phyloP scores from a whole-genome alignment of 2,329 filamentous ascomycete species.

The Colletotrichum coccodes region DNA sequence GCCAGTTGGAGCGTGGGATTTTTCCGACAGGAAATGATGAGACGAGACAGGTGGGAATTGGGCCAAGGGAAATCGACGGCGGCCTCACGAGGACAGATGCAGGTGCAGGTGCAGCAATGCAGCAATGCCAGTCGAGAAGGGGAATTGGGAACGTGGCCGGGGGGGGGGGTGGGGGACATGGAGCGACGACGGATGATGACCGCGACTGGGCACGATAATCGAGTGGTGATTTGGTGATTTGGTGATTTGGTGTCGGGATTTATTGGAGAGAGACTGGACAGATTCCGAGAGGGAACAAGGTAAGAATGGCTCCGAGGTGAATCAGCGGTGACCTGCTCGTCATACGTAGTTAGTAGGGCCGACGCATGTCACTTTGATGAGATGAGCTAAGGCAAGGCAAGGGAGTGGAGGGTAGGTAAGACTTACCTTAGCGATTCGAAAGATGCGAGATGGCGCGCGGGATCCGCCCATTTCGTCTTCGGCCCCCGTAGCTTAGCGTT shows the following conservation, averaged over 20 bases:
- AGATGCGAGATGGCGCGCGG: conserved; percentile 24
- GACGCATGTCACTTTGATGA: conserved; percentile 21
- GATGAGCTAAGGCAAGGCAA: conserved; percentile 19
- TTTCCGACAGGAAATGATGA: background rate
- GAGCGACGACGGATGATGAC: background rate
- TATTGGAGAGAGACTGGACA: background rate
- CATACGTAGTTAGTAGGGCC: conserved; percentile 13
- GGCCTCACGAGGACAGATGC: conserved; percentile 24
- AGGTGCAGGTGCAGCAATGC: background rate
- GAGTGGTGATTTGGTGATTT: background rate
- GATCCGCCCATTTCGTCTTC: conserved; percentile 7
- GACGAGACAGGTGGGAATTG: conserved; percentile 25
- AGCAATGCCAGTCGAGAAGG: background rate
- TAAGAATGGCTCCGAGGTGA: conserved; percentile 7
- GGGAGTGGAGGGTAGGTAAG: background rate
- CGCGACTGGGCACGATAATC: background rate
- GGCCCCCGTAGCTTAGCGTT: background rate
- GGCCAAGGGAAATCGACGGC: conserved; percentile 20
- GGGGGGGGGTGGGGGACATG: background rate
- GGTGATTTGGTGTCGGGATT: background rate
- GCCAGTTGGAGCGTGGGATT: background rate
- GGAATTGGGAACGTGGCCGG: background rate
- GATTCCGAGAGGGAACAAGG: background rate
- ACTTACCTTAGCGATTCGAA: background rate
- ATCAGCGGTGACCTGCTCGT: conserved; percentile 31